Evolutionary conservation across 2,329 filamentous ascomycete species (phyloP).

Genomic region (Sphaceloma murrayae): DNA sequence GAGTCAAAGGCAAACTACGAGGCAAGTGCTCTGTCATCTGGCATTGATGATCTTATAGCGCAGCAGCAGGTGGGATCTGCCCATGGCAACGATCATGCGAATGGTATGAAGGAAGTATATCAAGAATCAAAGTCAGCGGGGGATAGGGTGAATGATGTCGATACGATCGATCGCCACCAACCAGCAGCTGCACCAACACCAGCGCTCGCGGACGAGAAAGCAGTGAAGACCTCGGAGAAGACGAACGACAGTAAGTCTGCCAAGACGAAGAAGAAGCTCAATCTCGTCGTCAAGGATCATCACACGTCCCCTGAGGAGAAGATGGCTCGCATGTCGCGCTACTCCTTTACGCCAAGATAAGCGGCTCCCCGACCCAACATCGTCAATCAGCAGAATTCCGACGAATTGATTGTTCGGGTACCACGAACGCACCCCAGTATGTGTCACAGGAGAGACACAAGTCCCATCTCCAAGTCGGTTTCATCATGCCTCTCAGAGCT

Average conservation of each 20-base stretch:
- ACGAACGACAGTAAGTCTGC: constrained; percentile 16
- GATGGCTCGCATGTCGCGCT: constrained; percentile 69
- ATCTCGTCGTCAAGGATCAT: constrained; percentile 72
- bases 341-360: constrained; percentile 51
- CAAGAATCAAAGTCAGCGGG: neutral
- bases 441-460: no score
- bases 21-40: constrained; percentile 35
- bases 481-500: no score
- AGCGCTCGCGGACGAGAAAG: constrained; percentile 7
- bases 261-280: constrained; percentile 51
- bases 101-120: neutral
- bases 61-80: constrained; percentile 26
- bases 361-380: no score
- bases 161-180: no score
- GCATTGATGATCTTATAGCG: constrained; percentile 43
- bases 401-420: no score
- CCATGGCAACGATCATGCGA: constrained; percentile 1
- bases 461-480: no score
- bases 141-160: no score
- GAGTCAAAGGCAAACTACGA: constrained; percentile 25
- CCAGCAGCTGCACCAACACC: no score
- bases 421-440: no score
- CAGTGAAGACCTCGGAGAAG: constrained; percentile 2
- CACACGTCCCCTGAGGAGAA: constrained; percentile 79
- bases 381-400: no score